Percentiles rank a stretch among this genome's conserved stretches.
These are phyloP conservation scores for Lachnellula suecica DNA, from an alignment of 2,329 filamentous ascomycete species.

Conservation along the genomic window DNA sequence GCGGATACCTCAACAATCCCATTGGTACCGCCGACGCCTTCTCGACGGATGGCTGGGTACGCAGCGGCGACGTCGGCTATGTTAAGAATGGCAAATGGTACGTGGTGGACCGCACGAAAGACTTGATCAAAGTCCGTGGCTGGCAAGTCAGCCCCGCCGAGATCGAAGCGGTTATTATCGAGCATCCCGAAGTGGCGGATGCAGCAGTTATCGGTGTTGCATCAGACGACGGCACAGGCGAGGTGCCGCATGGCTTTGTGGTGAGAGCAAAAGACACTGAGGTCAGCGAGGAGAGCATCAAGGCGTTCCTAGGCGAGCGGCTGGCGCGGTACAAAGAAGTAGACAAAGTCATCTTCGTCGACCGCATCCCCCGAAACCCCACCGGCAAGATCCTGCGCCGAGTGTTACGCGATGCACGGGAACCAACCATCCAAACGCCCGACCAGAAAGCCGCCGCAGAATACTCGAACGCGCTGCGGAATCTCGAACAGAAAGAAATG, in stretches of 20 bases:
- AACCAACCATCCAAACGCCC: not conserved
- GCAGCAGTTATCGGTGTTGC: constrained; percentile 45
- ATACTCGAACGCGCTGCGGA: not conserved
- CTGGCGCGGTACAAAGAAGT: constrained; percentile 65
- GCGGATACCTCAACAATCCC: constrained; percentile 37
- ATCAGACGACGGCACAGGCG: constrained; percentile 31
- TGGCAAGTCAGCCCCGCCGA: constrained; percentile 49
- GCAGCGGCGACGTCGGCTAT: constrained; percentile 45
- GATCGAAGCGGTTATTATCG: constrained; percentile 43
- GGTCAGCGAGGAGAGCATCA: constrained; percentile 50
- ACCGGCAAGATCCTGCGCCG: constrained; percentile 49
- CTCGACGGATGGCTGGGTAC: constrained; percentile 35
- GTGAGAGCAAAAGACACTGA: constrained; percentile 33
- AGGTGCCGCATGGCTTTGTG: constrained; percentile 52
- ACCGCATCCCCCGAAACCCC: constrained; percentile 69
- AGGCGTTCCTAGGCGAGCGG: constrained; percentile 54
- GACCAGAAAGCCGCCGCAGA: not conserved
- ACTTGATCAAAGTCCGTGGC: constrained; percentile 46
- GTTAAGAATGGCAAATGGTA: constrained; percentile 33
- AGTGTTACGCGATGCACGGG: constrained; percentile 24
- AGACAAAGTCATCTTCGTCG: constrained; percentile 66
- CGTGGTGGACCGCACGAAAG: constrained; percentile 47
- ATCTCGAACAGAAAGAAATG: not conserved
- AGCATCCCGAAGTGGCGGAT: constrained; percentile 43
- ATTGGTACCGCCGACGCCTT: constrained; percentile 29